These are phyloP conservation scores for Benincasa hispida DNA, from an alignment of 306 rosid species.

Conservation along the genomic window DNA sequence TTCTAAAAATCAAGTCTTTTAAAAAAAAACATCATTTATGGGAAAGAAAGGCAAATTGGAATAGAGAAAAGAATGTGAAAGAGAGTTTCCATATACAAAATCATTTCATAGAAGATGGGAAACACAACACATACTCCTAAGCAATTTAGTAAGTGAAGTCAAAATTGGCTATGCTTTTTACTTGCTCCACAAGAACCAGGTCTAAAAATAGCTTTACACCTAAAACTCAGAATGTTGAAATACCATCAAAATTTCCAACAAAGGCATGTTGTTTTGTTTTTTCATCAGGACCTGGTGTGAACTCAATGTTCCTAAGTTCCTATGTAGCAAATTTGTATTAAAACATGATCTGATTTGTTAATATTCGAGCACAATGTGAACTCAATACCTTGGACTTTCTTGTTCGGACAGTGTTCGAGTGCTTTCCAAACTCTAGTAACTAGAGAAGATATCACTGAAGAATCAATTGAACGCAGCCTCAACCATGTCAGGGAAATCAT, in stretches of 20 bases:
- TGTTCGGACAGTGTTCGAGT: background rate
- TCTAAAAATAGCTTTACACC: background rate
- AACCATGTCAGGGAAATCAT: background rate
- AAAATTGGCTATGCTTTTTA: background rate
- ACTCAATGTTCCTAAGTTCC: background rate
- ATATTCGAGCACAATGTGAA: background rate
- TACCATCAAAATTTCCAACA: background rate
- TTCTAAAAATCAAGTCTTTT: too few relatives aligned
- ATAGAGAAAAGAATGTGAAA: conserved; percentile 38
- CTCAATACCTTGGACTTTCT: background rate
- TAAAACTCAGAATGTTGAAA: background rate
- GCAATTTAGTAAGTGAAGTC: background rate
- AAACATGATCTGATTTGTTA: background rate
- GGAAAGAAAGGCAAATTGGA: conserved; percentile 30
- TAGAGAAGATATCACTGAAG: background rate
- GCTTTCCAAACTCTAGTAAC: background rate
- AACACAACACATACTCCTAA: background rate
- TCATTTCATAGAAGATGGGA: background rate
- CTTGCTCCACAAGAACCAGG: background rate
- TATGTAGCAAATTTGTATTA: background rate
- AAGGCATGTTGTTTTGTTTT: background rate
- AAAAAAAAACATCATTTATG: too few relatives aligned
- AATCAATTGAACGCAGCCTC: background rate
- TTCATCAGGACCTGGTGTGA: background rate
- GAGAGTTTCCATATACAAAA: background rate